Conservation (phyloP, 2,329 filamentous ascomycete genomes). For the Beauveria pseudobassiana region DNA sequence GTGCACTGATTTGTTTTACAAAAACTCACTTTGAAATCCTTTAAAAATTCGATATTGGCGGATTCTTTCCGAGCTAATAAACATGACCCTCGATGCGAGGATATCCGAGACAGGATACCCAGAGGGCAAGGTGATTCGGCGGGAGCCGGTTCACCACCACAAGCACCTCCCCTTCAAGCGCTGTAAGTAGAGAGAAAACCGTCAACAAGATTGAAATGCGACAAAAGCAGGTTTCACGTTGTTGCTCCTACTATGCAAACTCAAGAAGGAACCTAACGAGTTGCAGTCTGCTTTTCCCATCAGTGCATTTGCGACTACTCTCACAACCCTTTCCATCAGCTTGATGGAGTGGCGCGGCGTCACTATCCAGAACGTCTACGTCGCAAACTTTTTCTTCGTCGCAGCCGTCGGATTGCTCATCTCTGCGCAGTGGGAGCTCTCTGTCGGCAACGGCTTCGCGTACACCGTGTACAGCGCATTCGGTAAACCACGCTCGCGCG, state of each 20-base stretch:
- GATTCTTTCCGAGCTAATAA: not conserved
- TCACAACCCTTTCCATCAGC: constrained; percentile 45
- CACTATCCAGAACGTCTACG: constrained; percentile 41
- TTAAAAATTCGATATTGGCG: too few species aligned
- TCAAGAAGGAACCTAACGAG: not conserved
- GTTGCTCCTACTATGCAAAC: too few species aligned
- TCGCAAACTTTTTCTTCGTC: constrained; percentile 47
- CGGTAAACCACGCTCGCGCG: constrained; percentile 22
- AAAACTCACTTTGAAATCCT: too few species aligned
- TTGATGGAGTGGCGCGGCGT: constrained; percentile 49
- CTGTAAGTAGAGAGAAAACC: not conserved
- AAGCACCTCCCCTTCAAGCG: not conserved
- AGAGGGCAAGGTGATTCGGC: not conserved
- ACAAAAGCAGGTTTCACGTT: not conserved
- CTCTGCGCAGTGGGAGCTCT: constrained; percentile 48
- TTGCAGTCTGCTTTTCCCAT: constrained; percentile 40
- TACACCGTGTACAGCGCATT: constrained; percentile 49
- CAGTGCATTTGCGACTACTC: constrained; percentile 45
- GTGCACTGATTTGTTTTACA: too few species aligned
- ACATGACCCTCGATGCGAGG: not conserved
- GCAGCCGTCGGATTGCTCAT: constrained; percentile 43
- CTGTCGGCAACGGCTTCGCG: constrained; percentile 42
- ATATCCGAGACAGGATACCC: not conserved
- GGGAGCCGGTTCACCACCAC: not conserved
- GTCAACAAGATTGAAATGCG: not conserved